Conservation (phyloP, 2,329 filamentous ascomycete genomes). For the Mycogone perniciosa region DNA sequence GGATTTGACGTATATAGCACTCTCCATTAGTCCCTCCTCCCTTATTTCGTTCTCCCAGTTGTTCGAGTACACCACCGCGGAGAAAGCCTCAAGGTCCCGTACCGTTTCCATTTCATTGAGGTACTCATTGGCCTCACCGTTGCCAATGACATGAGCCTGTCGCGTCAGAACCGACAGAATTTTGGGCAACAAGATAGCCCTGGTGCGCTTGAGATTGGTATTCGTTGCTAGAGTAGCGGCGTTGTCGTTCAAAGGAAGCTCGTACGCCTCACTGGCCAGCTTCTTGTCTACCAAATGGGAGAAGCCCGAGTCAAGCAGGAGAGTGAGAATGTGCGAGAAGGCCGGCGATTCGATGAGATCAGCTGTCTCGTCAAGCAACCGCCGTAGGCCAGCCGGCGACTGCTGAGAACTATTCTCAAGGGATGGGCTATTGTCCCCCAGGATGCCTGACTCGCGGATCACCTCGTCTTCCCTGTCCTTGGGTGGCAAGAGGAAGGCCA, state of each 20-base stretch:
- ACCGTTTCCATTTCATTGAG: conserved; percentile 70
- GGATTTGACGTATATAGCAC: conserved; percentile 29
- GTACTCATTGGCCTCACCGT: conserved; percentile 66
- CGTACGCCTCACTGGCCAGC: conserved; percentile 72
- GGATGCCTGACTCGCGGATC: conserved; percentile 77
- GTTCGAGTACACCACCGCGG: conserved; percentile 79
- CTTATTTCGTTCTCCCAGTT: conserved; percentile 68
- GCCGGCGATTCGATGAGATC: conserved; percentile 92
- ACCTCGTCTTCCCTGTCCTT: conserved; percentile 74
- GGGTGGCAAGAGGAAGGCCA: conserved; percentile 76
- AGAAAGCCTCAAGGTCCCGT: conserved; percentile 72
- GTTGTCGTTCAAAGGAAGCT: conserved; percentile 33
- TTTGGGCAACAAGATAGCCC: conserved; percentile 69
- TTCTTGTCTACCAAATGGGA: conserved; percentile 77
- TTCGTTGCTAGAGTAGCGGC: conserved; percentile 42
- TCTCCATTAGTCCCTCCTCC: conserved; percentile 38
- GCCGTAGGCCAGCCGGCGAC: conserved; percentile 59
- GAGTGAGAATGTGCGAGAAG: conserved; percentile 79
- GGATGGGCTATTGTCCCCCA: conserved; percentile 39
- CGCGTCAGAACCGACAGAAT: conserved; percentile 83
- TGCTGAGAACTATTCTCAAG: conserved; percentile 33
- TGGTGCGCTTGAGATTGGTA: conserved; percentile 48
- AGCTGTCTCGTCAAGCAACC: conserved; percentile 88
- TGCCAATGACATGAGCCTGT: conserved; percentile 84
- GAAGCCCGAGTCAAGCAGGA: conserved; percentile 83